Percentiles rank a stretch among this genome's conserved stretches.
These are phyloP conservation scores for Sporothrix euskadiensis DNA, from an alignment of 2,329 filamentous ascomycete species.

Conservation along the genomic window DNA sequence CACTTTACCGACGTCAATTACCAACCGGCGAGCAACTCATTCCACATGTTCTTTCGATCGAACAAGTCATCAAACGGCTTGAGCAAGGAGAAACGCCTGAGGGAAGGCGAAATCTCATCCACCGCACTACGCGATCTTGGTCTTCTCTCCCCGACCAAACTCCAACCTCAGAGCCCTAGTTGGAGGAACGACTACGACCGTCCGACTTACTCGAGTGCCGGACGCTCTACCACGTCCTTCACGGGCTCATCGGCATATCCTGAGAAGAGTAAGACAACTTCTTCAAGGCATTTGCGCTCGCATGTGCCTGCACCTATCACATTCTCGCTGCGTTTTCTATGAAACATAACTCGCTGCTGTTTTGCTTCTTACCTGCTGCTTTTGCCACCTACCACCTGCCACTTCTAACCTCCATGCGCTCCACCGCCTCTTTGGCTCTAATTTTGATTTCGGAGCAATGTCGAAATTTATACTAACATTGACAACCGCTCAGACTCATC, in stretches of 20 bases:
- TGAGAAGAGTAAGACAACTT: constrained; percentile 41
- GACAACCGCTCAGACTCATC: constrained; percentile 41
- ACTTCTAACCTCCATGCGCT: background rate
- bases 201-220: constrained; percentile 35
- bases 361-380: background rate
- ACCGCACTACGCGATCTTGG: constrained; percentile 44
- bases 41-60: constrained; percentile 52
- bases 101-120: constrained; percentile 40
- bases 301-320: background rate
- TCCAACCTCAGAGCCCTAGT: constrained; percentile 12
- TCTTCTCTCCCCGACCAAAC: constrained; percentile 35
- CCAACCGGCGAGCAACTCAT: constrained; percentile 21
- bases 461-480: constrained; percentile 33
- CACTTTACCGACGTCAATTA: background rate
- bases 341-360: background rate
- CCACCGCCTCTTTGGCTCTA: background rate
- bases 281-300: background rate
- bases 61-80: constrained; percentile 42
- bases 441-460: background rate
- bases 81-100: constrained; percentile 44
- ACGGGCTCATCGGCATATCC: constrained; percentile 34
- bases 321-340: background rate
- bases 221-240: constrained; percentile 34
- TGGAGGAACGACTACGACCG: constrained; percentile 38
- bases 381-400: background rate